Conservation (phyloP, 192 early-diverging fungal species). For the Umbelopsis ramanniana region DNA sequence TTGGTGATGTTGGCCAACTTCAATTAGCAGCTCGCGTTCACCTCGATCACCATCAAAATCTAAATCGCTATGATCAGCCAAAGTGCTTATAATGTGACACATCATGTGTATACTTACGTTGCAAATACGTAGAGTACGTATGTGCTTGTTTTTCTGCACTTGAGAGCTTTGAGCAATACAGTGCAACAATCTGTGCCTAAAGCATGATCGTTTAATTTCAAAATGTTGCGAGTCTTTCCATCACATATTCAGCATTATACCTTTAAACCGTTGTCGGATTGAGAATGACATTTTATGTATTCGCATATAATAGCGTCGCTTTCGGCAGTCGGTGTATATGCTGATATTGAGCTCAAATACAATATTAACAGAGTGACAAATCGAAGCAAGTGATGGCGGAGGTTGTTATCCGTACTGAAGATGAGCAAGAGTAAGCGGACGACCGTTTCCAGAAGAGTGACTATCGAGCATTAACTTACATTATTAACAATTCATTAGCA, state of each 20-base stretch:
- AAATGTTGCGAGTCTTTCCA: background rate
- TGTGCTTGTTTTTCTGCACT: slow-evolving; percentile 43
- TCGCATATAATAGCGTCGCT: slow-evolving; percentile 55
- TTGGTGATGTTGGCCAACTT: slow-evolving; percentile 6
- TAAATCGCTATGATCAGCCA: background rate
- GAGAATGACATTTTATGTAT: slow-evolving; percentile 50
- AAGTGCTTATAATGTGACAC: too few relatives aligned
- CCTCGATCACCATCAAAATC: slow-evolving; percentile 14
- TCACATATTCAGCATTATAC: background rate
- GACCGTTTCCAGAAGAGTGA: background rate
- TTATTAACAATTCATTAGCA: background rate
- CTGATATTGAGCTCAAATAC: slow-evolving; percentile 60
- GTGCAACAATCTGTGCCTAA: slow-evolving; percentile 51
- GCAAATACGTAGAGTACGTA: slow-evolving; percentile 55
- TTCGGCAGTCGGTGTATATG: slow-evolving; percentile 43
- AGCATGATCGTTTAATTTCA: background rate
- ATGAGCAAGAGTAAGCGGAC: too few relatives aligned
- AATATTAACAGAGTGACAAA: slow-evolving; percentile 72
- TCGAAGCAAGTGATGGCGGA: slow-evolving; percentile 62
- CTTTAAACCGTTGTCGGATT: background rate
- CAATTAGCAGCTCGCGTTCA: background rate
- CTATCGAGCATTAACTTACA: background rate
- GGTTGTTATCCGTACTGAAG: background rate
- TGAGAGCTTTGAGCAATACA: slow-evolving; percentile 57
- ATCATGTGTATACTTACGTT: background rate